Evolutionary conservation across 805 yeast genomes (phyloP).

Genomic region (Saccharomyces mikatae): DNA sequence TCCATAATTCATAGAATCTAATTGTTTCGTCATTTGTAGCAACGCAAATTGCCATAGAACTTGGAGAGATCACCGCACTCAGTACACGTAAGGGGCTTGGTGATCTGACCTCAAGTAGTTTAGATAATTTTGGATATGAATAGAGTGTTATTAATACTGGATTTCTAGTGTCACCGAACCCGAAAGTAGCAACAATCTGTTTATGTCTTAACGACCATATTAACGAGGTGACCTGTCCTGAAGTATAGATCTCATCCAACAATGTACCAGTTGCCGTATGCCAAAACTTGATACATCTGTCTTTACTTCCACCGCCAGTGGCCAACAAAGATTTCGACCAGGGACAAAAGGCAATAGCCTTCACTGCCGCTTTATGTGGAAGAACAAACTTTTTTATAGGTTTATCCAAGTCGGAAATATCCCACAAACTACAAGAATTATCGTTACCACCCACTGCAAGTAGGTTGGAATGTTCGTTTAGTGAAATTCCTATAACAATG

Average conservation of each 20-base stretch:
- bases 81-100: constrained; percentile 49
- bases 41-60: constrained; percentile 52
- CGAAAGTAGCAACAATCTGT: constrained; percentile 73
- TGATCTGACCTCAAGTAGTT: constrained; percentile 42
- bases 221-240: constrained; percentile 71
- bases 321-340: constrained; percentile 77
- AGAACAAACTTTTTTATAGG: constrained; percentile 44
- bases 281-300: constrained; percentile 78
- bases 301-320: constrained; percentile 87
- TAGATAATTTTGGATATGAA: constrained; percentile 56
- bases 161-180: constrained; percentile 52
- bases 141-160: constrained; percentile 52
- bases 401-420: constrained; percentile 34
- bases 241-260: constrained; percentile 46
- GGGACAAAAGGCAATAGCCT: constrained; percentile 85
- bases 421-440: constrained; percentile 73
- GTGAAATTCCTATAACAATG: constrained; percentile 42
- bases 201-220: constrained; percentile 61
- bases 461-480: constrained; percentile 45
- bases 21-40: constrained; percentile 76
- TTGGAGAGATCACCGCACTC: constrained; percentile 62
- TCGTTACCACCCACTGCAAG: constrained; percentile 82
- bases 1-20: constrained; percentile 69
- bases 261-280: constrained; percentile 73
- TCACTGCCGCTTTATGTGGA: constrained; percentile 78